These are phyloP conservation scores for Pseudopyricularia javanii DNA, from an alignment of 2,329 filamentous ascomycete genomes.

Conservation along the genomic window DNA sequence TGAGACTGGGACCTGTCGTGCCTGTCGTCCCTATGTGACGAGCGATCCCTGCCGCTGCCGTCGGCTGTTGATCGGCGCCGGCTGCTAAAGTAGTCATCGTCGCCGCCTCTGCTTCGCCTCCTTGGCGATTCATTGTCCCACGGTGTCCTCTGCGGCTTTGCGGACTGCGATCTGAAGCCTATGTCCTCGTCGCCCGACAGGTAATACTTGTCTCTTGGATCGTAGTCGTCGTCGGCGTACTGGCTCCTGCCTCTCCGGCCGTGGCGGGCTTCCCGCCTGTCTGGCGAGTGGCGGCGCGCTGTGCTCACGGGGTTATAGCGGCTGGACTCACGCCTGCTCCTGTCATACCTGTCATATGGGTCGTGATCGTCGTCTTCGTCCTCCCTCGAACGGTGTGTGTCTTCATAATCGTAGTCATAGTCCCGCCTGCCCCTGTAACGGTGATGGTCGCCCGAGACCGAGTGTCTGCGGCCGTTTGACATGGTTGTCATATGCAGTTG, in stretches of 20 bases:
- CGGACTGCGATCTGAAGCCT: not conserved
- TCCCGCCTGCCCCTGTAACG: not conserved
- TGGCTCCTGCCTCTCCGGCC: not conserved
- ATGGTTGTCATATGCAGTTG: not conserved
- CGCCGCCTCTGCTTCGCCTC: not conserved
- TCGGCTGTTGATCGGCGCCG: not conserved
- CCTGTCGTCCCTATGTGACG: not conserved
- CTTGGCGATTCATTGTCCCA: not conserved
- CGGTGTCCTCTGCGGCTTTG: not conserved
- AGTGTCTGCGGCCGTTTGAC: not conserved
- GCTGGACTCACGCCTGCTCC: not conserved
- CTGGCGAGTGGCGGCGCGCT: not conserved
- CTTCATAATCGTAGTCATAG: not conserved
- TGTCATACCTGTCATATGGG: not conserved
- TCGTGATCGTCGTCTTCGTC: not conserved
- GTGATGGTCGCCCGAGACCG: constrained; percentile 1
- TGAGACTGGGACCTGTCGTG: not conserved
- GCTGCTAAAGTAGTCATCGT: not conserved
- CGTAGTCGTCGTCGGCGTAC: constrained; percentile 5
- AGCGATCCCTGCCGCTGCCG: not conserved
- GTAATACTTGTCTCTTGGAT: constrained; percentile 10
- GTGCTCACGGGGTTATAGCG: not conserved
- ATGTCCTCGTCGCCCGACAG: constrained; percentile 8
- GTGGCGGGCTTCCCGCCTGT: not conserved
- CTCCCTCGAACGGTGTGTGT: not conserved